These are phyloP conservation scores for Daldinia vernicosa DNA, from an alignment of 495 filamentous ascomycete species.

Conservation along the genomic window DNA sequence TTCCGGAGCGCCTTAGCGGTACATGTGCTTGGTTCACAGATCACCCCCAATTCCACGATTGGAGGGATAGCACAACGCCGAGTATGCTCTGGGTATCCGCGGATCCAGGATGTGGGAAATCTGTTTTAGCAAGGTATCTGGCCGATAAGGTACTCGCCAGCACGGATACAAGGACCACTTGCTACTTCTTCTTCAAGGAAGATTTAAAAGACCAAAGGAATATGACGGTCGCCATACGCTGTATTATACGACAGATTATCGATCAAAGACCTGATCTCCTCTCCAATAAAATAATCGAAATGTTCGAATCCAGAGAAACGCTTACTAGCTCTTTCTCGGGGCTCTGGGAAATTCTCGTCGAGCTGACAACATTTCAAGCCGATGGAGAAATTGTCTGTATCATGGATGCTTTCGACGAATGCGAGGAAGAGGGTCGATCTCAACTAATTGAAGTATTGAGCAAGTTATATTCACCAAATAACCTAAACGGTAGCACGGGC, in stretches of 20 bases:
- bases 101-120: slow-evolving; percentile 66
- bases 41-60: slow-evolving; percentile 48
- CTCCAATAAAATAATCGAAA: background rate
- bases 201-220: background rate
- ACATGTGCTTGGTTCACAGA: slow-evolving; percentile 57
- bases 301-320: background rate
- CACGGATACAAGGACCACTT: slow-evolving; percentile 41
- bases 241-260: background rate
- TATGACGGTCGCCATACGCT: background rate
- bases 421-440: background rate
- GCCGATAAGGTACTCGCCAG: slow-evolving; percentile 49
- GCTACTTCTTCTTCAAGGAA: slow-evolving; percentile 70
- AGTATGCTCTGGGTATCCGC: slow-evolving; percentile 61
- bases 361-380: background rate
- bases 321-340: background rate
- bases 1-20: slow-evolving; percentile 45
- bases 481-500: background rate
- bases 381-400: background rate
- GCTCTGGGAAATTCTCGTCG: background rate
- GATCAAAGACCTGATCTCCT: background rate
- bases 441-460: background rate
- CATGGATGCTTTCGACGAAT: background rate
- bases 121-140: slow-evolving; percentile 58
- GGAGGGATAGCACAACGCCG: slow-evolving; percentile 40
- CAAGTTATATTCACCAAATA: background rate